Percentiles rank a stretch among this genome's conserved stretches.
These are phyloP conservation scores for Sporothrix dimorphospora DNA, from an alignment of 2,329 filamentous ascomycete species.

Conservation along the genomic window DNA sequence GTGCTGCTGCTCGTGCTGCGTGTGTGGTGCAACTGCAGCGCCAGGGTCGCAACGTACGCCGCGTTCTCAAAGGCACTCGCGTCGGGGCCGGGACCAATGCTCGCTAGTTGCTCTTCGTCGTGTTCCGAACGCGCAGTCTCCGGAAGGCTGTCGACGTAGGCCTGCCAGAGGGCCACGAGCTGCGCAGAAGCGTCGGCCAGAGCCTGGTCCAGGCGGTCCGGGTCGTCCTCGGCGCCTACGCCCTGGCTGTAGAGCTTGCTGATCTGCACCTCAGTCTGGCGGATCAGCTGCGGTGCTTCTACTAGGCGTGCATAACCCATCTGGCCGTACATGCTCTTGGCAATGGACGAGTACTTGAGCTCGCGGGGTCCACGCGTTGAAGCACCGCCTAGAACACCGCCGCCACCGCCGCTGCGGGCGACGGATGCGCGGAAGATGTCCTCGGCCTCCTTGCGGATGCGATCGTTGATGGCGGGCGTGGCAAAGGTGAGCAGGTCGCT, in stretches of 20 bases:
- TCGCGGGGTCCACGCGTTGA: constrained; percentile 47
- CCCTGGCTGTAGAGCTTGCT: constrained; percentile 66
- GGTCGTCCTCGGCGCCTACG: constrained; percentile 58
- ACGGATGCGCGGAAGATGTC: constrained; percentile 58
- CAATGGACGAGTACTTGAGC: constrained; percentile 70
- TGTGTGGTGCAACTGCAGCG: constrained; percentile 78
- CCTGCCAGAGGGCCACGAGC: constrained; percentile 60
- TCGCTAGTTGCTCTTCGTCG: constrained; percentile 58
- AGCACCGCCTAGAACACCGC: not conserved
- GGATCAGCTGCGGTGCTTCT: constrained; percentile 72
- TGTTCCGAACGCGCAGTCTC: constrained; percentile 41
- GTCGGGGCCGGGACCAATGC: constrained; percentile 66
- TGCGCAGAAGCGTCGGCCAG: constrained; percentile 57
- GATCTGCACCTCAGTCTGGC: constrained; percentile 75
- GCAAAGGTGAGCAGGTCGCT: constrained; percentile 58
- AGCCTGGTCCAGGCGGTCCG: constrained; percentile 59
- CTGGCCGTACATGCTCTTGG: constrained; percentile 68
- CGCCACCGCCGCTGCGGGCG: constrained; percentile 45
- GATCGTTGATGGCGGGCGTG: constrained; percentile 55
- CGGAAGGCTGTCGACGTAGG: constrained; percentile 52
- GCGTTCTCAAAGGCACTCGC: constrained; percentile 73
- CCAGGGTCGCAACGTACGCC: constrained; percentile 73
- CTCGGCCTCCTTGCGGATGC: constrained; percentile 59
- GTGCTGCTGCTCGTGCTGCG: constrained; percentile 47
- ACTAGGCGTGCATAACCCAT: constrained; percentile 61